Evolutionary conservation across 2,329 filamentous ascomycete species (phyloP).

Genomic region (Coniochaeta prunicola): DNA sequence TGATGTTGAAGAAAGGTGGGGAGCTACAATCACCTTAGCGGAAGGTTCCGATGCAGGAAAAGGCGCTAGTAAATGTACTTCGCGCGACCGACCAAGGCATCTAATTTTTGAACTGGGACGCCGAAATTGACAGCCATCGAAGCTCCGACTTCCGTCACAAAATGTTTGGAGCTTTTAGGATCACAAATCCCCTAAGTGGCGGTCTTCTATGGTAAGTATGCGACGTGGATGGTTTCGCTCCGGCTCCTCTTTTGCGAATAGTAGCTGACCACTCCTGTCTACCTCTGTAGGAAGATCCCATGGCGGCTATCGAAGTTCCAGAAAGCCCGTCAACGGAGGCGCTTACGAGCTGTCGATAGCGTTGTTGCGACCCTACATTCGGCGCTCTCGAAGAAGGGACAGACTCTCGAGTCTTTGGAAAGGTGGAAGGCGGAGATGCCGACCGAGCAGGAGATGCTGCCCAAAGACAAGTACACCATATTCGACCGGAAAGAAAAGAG

Average conservation of each 20-base stretch:
- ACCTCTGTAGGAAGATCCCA: slow-evolving; percentile 69
- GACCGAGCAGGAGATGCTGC: slow-evolving; percentile 88
- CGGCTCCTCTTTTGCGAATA: slow-evolving; percentile 5
- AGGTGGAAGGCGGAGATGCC: slow-evolving; percentile 96
- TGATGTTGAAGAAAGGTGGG: background rate
- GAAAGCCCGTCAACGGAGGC: slow-evolving; percentile 78
- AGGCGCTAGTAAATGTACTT: background rate
- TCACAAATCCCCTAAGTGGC: slow-evolving; percentile 67
- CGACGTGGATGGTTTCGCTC: background rate
- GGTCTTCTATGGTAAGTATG: slow-evolving; percentile 70
- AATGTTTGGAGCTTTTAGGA: slow-evolving; percentile 82
- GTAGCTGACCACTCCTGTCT: background rate
- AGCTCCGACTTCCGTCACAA: slow-evolving; percentile 13
- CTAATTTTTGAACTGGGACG: background rate
- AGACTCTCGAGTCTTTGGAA: slow-evolving; percentile 70
- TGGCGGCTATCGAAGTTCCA: slow-evolving; percentile 91
- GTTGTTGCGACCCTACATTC: slow-evolving; percentile 78
- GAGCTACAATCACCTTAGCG: background rate
- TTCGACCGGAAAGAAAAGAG: slow-evolving; percentile 94
- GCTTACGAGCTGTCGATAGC: slow-evolving; percentile 76
- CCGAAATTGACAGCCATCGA: background rate
- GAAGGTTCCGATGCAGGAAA: background rate
- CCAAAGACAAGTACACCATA: slow-evolving; percentile 95
- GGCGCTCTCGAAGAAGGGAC: slow-evolving; percentile 67
- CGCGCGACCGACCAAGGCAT: background rate